These are phyloP conservation scores for Ceriops decandra DNA, from an alignment of 345 rosid species.

Conservation along the genomic window DNA sequence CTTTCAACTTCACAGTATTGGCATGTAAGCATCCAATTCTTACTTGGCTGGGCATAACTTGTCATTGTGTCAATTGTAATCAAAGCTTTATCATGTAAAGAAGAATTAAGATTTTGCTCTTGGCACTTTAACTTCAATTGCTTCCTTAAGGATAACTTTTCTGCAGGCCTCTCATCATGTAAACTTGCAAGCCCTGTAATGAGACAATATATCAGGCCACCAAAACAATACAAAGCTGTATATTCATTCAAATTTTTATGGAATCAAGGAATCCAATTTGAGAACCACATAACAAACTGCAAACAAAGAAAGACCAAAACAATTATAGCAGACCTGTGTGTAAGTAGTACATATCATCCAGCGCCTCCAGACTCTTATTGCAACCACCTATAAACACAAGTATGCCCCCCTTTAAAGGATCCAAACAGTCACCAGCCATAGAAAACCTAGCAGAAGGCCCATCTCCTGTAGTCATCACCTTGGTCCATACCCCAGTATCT, in stretches of 20 bases:
- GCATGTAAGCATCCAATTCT: slow-evolving; percentile 10
- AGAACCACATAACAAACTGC: background rate
- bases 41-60: slow-evolving; percentile 45
- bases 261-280: slow-evolving; percentile 10
- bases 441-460: slow-evolving; percentile 98
- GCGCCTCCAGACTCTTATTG: slow-evolving; percentile 89
- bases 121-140: slow-evolving; percentile 91
- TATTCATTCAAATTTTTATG: background rate
- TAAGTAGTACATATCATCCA: slow-evolving; percentile 87
- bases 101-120: slow-evolving; percentile 56
- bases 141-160: slow-evolving; percentile 77
- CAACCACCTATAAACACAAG: slow-evolving; percentile 89
- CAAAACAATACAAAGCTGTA: slow-evolving; percentile 4
- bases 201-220: slow-evolving; percentile 12
- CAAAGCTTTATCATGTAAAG: slow-evolving; percentile 48
- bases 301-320: slow-evolving; percentile 11
- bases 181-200: slow-evolving; percentile 49
- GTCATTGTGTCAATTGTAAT: slow-evolving; percentile 45
- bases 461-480: slow-evolving; percentile 59
- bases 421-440: slow-evolving; percentile 82
- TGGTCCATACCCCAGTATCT: slow-evolving; percentile 86
- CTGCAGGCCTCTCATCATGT: slow-evolving; percentile 53
- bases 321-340: slow-evolving; percentile 60
- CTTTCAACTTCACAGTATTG: background rate
- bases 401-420: slow-evolving; percentile 70